Evolutionary conservation across 1,284 basidiomycete genomes (phyloP).

Genomic region (Boletus sp.): DNA sequence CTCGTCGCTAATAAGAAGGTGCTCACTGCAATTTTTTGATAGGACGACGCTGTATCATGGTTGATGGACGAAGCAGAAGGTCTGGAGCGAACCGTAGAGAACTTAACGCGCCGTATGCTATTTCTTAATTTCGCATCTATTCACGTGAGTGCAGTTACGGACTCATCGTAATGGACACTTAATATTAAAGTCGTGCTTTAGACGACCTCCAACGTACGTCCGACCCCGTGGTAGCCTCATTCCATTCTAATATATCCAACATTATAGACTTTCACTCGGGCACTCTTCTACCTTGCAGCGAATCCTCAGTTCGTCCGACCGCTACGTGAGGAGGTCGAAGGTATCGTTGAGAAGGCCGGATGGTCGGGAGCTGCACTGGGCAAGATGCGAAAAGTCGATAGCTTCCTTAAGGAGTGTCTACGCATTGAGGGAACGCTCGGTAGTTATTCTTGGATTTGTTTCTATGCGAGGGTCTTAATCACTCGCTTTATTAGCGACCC

Average conservation of each 20-base stretch:
- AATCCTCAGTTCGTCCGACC: conserved; percentile 37
- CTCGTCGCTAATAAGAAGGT: neutral
- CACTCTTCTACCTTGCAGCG: conserved; percentile 36
- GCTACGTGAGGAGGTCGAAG: conserved; percentile 44
- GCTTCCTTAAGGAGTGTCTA: conserved; percentile 44
- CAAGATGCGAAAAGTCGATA: conserved; percentile 43
- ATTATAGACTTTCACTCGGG: conserved; percentile 33
- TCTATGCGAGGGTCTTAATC: neutral
- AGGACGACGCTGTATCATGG: conserved; percentile 47
- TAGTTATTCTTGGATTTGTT: neutral
- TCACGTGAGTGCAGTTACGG: conserved; percentile 4
- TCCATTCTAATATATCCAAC: no score
- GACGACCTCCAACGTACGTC: conserved; percentile 19
- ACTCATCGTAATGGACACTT: neutral
- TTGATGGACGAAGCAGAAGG: conserved; percentile 39
- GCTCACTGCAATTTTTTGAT: neutral
- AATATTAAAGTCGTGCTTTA: neutral
- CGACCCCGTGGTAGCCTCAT: neutral
- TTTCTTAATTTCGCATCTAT: conserved; percentile 39
- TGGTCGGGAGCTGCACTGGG: conserved; percentile 41
- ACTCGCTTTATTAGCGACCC: neutral
- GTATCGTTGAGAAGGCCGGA: conserved; percentile 36
- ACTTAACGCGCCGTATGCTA: conserved; percentile 34
- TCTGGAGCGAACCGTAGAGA: conserved; percentile 26
- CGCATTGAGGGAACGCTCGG: conserved; percentile 28